Percentiles rank a stretch among this genome's conserved stretches.
phyloP scores from a whole-genome alignment of 2,329 filamentous ascomycete genomes.

The Epichloe uncinata region DNA sequence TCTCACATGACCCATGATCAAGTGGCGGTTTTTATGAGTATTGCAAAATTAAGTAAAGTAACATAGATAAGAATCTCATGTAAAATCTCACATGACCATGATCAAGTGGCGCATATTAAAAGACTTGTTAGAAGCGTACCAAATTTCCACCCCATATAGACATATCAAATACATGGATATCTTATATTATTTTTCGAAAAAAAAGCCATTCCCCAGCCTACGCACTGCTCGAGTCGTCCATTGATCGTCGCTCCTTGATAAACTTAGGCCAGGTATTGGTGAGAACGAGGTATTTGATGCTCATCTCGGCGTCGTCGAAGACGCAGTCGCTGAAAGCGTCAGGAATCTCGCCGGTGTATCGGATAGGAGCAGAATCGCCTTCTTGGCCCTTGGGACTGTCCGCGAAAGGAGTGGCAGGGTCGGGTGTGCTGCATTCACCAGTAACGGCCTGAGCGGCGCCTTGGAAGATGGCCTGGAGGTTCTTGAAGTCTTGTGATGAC shows the following conservation, averaged over 20 bases:
- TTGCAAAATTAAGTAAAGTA: background rate
- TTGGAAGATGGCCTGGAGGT: constrained; percentile 44
- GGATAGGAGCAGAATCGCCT: constrained; percentile 13
- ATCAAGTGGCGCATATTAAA: background rate
- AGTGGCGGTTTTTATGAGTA: background rate
- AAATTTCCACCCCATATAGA: background rate
- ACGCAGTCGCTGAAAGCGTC: constrained; percentile 36
- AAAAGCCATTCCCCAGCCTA: constrained; percentile 3
- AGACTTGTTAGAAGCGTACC: background rate
- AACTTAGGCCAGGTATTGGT: constrained; percentile 58
- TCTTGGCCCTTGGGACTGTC: constrained; percentile 10
- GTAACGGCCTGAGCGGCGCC: constrained; percentile 32
- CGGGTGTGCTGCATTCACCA: constrained; percentile 24
- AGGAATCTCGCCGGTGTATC: constrained; percentile 34
- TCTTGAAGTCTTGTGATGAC: constrained; percentile 39
- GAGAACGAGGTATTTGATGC: constrained; percentile 54
- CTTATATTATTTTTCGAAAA: background rate
- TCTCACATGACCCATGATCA: background rate
- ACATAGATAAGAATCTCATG: background rate
- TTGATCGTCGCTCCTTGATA: constrained; percentile 28
- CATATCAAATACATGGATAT: background rate
- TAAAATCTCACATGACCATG: background rate
- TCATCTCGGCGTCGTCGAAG: constrained; percentile 46
- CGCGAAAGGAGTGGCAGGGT: constrained; percentile 32
- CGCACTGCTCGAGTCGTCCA: constrained; percentile 11